Evolutionary conservation across 345 rosid species (phyloP), one percentile per base, ranked within the genome.

Genomic region (Barbarea vulgaris): DNA sequence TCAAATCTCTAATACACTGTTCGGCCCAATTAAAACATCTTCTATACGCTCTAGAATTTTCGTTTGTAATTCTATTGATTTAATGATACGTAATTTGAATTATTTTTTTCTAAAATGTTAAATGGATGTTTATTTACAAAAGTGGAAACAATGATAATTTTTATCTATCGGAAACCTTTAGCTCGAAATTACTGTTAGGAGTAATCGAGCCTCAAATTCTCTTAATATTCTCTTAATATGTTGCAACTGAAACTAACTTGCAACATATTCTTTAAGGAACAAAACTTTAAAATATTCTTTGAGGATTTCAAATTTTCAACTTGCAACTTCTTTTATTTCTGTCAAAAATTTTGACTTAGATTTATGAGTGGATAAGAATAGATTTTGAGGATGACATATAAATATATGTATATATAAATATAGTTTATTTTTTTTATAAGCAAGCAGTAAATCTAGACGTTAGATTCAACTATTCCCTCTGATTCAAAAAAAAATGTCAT

Each of bases 331-430:
- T 58, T 70, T 28, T 14, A 37, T 12, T 2, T 42, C 7, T 61
- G 41, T 72, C 60, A 61, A 51, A 51, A 1, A 12, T 50, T 21
- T 24, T 50, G 75, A 48, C 67, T 59, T 47, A 44, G 46, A 14
- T 41, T 41, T 41, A 41, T 41, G 46, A 14, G 17, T 14, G 7
- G 17, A 41, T 41, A 41, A 41, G 17, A 13, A 13, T 13, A 41
- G 2, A 41, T 41, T 13, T 41, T 41, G 46, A 41, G 17, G 14
- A 41, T 41, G 46, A 41, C 46, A 13, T 14, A 36, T 9, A 36
- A 2, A 36, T 9, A 36, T 8, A 33, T 33, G 8, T 33, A 11
- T 36, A 3, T 34, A 34, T 34, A n/a, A n/a, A n/a, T n/a, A n/a
- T n/a, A n/a, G n/a, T n/a, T n/a, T n/a, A n/a, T n/a, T n/a, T n/a